These are phyloP conservation scores for Alternaria brassicae DNA, from an alignment of 2,329 filamentous ascomycete species.

Conservation along the genomic window DNA sequence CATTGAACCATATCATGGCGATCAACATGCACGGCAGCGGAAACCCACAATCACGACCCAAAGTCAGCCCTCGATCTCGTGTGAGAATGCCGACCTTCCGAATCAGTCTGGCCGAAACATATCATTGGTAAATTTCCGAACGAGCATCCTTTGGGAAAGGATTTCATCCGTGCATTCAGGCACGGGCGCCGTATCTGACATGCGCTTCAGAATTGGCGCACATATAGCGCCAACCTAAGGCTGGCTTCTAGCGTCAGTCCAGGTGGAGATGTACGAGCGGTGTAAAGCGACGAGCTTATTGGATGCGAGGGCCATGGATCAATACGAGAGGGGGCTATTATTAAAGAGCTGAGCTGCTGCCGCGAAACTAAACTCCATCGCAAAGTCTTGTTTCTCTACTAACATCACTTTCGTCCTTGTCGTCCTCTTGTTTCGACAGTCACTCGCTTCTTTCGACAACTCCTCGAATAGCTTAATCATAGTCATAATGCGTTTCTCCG, in stretches of 20 bases:
- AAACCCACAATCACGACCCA: neutral
- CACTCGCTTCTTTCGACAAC: slow-evolving; percentile 9
- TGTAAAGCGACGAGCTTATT: slow-evolving; percentile 14
- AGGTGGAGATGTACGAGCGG: slow-evolving; percentile 15
- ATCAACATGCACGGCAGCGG: neutral
- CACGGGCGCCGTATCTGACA: slow-evolving; percentile 17
- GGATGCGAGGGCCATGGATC: slow-evolving; percentile 15
- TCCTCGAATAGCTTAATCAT: slow-evolving; percentile 6
- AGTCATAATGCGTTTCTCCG: slow-evolving; percentile 43
- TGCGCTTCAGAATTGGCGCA: slow-evolving; percentile 8
- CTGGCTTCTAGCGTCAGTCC: slow-evolving; percentile 16
- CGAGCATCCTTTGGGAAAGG: neutral
- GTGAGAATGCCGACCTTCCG: slow-evolving; percentile 6
- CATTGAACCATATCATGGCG: neutral
- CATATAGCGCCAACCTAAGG: slow-evolving; percentile 24
- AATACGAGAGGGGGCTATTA: slow-evolving; percentile 21
- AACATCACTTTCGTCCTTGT: neutral
- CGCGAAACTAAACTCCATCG: neutral
- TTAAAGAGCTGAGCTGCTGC: slow-evolving; percentile 14
- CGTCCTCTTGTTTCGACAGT: slow-evolving; percentile 5
- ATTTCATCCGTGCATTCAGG: slow-evolving; percentile 21
- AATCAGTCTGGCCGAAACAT: slow-evolving; percentile 10
- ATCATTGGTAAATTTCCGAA: slow-evolving; percentile 7
- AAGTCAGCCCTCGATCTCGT: neutral
- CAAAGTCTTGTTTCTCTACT: neutral